phyloP scores from a whole-genome alignment of 345 rosid genomes.

The Populus euphratica region DNA sequence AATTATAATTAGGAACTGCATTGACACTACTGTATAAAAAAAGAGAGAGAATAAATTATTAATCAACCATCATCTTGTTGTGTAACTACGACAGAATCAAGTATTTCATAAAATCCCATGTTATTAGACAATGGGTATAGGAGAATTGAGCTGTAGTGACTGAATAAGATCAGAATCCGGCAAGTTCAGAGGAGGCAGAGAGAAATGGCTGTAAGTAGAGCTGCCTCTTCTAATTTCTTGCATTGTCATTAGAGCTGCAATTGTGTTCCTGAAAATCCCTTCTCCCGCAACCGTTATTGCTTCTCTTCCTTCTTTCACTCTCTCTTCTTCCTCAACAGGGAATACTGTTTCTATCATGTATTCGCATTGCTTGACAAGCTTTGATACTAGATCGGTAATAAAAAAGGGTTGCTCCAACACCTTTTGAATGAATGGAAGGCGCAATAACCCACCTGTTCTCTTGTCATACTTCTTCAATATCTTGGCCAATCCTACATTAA shows the following conservation, averaged over 20 bases:
- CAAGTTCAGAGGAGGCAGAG: constrained; percentile 72
- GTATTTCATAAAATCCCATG: not conserved
- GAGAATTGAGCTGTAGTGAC: constrained; percentile 43
- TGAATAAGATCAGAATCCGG: constrained; percentile 52
- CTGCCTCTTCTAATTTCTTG: constrained; percentile 76
- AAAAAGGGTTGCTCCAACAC: constrained; percentile 73
- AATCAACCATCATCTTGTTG: not conserved
- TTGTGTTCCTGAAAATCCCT: constrained; percentile 69
- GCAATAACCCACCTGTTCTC: constrained; percentile 52
- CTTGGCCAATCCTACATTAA: constrained; percentile 61
- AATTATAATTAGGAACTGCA: too few relatives aligned
- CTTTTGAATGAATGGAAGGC: constrained; percentile 62
- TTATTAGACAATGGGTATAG: constrained; percentile 46
- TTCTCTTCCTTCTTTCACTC: constrained; percentile 9
- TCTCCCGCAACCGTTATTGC: constrained; percentile 41
- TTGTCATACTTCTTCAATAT: constrained; percentile 91
- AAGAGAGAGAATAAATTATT: not conserved
- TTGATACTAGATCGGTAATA: constrained; percentile 69
- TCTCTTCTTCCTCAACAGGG: constrained; percentile 32
- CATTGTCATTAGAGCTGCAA: constrained; percentile 71
- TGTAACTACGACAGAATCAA: not conserved
- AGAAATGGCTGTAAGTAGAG: constrained; percentile 61
- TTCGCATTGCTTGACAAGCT: constrained; percentile 73
- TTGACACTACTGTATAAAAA: too few relatives aligned
- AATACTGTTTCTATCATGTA: constrained; percentile 55